These are phyloP conservation scores for Leishmania mexicana DNA, from an alignment of 208 protist species.

Conservation along the genomic window DNA sequence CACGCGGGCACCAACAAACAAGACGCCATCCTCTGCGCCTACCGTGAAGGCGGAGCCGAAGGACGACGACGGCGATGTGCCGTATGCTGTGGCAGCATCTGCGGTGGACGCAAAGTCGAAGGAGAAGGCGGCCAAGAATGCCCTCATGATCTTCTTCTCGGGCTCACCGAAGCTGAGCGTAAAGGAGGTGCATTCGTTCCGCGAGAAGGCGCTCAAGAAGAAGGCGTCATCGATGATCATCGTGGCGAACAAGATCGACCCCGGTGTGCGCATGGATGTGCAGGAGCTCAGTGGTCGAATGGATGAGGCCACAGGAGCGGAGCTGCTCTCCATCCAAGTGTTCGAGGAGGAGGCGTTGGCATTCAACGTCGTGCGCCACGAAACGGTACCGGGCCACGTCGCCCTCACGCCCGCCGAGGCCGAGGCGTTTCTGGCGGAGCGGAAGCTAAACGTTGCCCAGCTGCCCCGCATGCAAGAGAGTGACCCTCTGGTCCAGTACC, in stretches of 20 bases:
- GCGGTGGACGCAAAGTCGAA: slow-evolving; percentile 3
- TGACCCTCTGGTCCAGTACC: slow-evolving; percentile 96
- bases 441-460: slow-evolving; percentile 93
- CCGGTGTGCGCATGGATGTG: slow-evolving; percentile 53
- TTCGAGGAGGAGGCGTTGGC: slow-evolving; percentile 95
- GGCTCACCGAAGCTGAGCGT: slow-evolving; percentile 46
- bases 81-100: background rate
- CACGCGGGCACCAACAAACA: background rate
- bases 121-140: slow-evolving; percentile 22
- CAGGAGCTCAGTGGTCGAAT: slow-evolving; percentile 68
- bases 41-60: slow-evolving; percentile 14
- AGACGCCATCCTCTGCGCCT: background rate
- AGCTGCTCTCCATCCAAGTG: slow-evolving; percentile 85
- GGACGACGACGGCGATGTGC: slow-evolving; percentile 9
- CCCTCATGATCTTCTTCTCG: slow-evolving; percentile 75
- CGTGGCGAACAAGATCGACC: slow-evolving; percentile 48
- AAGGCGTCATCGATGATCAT: slow-evolving; percentile 64
- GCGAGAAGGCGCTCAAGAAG: slow-evolving; percentile 67
- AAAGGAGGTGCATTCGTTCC: slow-evolving; percentile 56
- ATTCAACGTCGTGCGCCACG: slow-evolving; percentile 96
- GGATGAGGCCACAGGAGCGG: slow-evolving; percentile 39
- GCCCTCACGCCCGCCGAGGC: slow-evolving; percentile 76
- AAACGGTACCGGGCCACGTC: slow-evolving; percentile 95
- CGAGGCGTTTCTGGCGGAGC: slow-evolving; percentile 70
- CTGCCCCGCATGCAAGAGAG: slow-evolving; percentile 95